Evolutionary conservation across 192 early-diverging fungal genomes (phyloP).

Genomic region (Podila epicladia): DNA sequence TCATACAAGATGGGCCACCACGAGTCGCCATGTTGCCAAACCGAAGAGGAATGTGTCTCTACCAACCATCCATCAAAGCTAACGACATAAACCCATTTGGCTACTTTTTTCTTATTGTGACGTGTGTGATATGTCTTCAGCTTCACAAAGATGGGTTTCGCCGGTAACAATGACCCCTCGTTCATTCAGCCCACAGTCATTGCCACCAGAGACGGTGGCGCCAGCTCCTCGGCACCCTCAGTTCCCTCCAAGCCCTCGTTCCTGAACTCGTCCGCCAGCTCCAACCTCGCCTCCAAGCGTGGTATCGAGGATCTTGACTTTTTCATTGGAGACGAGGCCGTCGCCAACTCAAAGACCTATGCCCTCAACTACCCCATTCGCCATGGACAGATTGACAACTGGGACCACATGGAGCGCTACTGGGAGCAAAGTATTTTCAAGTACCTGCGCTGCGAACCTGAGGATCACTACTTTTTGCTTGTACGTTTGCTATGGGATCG

Average conservation of each 20-base stretch:
- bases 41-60: background rate
- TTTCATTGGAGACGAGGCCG: constrained; percentile 96
- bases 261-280: constrained; percentile 51
- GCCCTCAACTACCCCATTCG: constrained; percentile 91
- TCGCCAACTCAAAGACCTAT: constrained; percentile 90
- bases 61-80: background rate
- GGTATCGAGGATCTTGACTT: constrained; percentile 98
- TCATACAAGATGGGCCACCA: background rate
- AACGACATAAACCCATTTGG: background rate
- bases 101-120: constrained; percentile 9
- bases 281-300: constrained; percentile 91
- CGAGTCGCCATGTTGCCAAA: background rate
- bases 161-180: constrained; percentile 96
- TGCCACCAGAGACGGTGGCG: constrained; percentile 73
- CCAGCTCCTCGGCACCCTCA: constrained; percentile 56
- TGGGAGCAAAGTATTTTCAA: constrained; percentile 99
- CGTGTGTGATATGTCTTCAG: constrained; percentile 43
- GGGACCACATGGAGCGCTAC: constrained; percentile 99
- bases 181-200: constrained; percentile 98
- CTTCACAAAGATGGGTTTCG: constrained; percentile 98
- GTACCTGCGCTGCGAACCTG: constrained; percentile 97
- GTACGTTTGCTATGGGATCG: constrained; percentile 52
- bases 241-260: constrained; percentile 65
- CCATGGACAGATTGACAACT: constrained; percentile 98
- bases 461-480: constrained; percentile 96